These are phyloP conservation scores for Gracilaria caudata DNA, from an alignment of 23 red algal genomes.

Conservation along the genomic window DNA sequence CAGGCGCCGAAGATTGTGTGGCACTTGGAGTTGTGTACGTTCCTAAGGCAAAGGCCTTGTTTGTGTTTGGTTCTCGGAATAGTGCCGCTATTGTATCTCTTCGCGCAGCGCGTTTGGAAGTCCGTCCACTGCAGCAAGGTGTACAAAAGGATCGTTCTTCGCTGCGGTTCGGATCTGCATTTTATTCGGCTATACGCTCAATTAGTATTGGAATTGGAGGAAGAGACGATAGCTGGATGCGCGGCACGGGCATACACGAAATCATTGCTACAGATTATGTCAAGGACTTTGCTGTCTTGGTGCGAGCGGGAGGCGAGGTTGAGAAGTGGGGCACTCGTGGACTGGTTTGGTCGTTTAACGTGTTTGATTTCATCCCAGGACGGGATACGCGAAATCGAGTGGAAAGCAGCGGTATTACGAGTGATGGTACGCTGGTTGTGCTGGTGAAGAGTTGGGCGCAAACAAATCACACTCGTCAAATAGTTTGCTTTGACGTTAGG, in stretches of 20 bases:
- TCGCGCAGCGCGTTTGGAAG: constrained; percentile 21
- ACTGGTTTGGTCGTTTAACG: constrained; percentile 41
- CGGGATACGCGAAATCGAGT: constrained; percentile 6
- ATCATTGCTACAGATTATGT: constrained; percentile 12
- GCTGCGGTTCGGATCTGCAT: constrained; percentile 44
- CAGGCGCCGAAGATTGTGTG: constrained; percentile 20
- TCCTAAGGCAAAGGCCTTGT: constrained; percentile 6
- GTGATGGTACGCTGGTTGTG: constrained; percentile 40
- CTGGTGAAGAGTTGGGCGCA: constrained; percentile 8
- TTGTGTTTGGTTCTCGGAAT: constrained; percentile 48
- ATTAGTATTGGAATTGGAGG: constrained; percentile 37
- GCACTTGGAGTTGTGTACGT: constrained; percentile 19
- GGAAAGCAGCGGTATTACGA: constrained; percentile 29
- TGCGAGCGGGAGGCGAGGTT: constrained; percentile 43
- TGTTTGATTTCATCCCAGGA: constrained; percentile 37
- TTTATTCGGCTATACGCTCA: constrained; percentile 59
- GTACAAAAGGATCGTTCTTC: constrained; percentile 15
- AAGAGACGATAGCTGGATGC: constrained; percentile 39
- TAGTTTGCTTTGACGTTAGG: constrained; percentile 41
- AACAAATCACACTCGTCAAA: background rate
- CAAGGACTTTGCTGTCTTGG: background rate
- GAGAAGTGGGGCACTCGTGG: constrained; percentile 54
- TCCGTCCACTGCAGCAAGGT: constrained; percentile 22
- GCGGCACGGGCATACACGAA: constrained; percentile 27
- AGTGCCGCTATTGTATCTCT: constrained; percentile 47